These are phyloP conservation scores for Botrytis byssoidea DNA, from an alignment of 2,329 filamentous ascomycete genomes.

Conservation along the genomic window DNA sequence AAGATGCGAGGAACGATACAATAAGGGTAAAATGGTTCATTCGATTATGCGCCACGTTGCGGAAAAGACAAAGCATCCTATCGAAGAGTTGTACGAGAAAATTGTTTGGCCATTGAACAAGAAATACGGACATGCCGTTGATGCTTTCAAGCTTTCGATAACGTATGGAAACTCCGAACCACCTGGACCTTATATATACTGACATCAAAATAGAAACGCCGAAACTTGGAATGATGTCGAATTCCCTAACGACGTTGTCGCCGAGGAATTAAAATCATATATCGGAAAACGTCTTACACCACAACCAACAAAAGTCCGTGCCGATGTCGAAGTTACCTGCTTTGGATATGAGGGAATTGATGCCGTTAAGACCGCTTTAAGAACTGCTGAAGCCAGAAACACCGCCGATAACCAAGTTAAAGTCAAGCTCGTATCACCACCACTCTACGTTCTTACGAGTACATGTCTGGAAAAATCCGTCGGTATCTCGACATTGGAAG, in stretches of 20 bases:
- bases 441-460: slow-evolving; percentile 92
- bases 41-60: slow-evolving; percentile 98
- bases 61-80: slow-evolving; percentile 92
- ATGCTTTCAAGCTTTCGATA: slow-evolving; percentile 98
- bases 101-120: slow-evolving; percentile 98
- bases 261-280: slow-evolving; percentile 88
- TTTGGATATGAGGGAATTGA: slow-evolving; percentile 98
- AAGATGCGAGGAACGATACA: slow-evolving; percentile 98
- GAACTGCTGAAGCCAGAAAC: slow-evolving; percentile 89
- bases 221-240: slow-evolving; percentile 92
- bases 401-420: slow-evolving; percentile 92
- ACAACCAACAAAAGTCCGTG: slow-evolving; percentile 97
- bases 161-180: slow-evolving; percentile 59
- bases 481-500: slow-evolving; percentile 81
- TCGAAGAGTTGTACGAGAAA: slow-evolving; percentile 88
- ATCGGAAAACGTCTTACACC: slow-evolving; percentile 96
- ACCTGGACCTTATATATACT: slow-evolving; percentile 14
- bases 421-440: slow-evolving; percentile 96
- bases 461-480: slow-evolving; percentile 90
- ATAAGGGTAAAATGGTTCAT: slow-evolving; percentile 99
- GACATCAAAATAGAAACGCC: slow-evolving; percentile 65
- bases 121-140: slow-evolving; percentile 93
- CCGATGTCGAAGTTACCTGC: slow-evolving; percentile 94
- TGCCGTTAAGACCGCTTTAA: slow-evolving; percentile 89
- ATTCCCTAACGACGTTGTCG: slow-evolving; percentile 82